Evolutionary conservation across 805 yeast genomes (phyloP).

Genomic region (Candida golubevii): DNA sequence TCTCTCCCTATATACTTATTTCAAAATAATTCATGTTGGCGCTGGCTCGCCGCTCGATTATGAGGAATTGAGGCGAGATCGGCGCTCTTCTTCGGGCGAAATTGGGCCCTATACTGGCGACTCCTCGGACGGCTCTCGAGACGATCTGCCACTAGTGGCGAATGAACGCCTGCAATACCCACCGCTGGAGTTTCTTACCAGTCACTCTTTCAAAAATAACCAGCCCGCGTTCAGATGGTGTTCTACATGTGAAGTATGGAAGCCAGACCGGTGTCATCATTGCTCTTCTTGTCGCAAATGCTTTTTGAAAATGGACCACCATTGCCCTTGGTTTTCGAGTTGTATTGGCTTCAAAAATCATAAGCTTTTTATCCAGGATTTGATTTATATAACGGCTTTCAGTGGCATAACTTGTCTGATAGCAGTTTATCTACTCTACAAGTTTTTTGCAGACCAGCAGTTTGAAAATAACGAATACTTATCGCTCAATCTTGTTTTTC

Average conservation of each 20-base stretch:
- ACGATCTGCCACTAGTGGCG: neutral
- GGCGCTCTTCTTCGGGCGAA: neutral
- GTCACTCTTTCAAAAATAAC: constrained; percentile 44
- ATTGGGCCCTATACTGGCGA: neutral
- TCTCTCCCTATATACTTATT: constrained; percentile 48
- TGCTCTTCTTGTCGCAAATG: constrained; percentile 48
- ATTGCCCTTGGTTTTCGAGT: constrained; percentile 86
- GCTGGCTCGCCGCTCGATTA: constrained; percentile 66
- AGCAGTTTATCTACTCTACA: constrained; percentile 41
- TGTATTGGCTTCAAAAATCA: constrained; percentile 84
- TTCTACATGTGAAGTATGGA: constrained; percentile 50
- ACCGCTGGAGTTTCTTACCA: constrained; percentile 32
- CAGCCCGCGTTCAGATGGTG: constrained; percentile 56
- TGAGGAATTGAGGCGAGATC: constrained; percentile 34
- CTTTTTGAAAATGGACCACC: constrained; percentile 53
- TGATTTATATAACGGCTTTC: constrained; percentile 50
- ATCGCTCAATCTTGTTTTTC: constrained; percentile 56
- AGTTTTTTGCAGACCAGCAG: constrained; percentile 42
- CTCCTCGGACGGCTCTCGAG: neutral
- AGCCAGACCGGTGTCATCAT: constrained; percentile 58
- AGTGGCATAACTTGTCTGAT: constrained; percentile 38
- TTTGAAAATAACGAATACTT: constrained; percentile 38
- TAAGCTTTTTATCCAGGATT: constrained; percentile 72
- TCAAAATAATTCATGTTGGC: constrained; percentile 47
- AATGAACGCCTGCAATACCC: constrained; percentile 16